Base-by-base conservation (phyloP, 805 yeast species). In the Starmerella tilneyi region DNA sequence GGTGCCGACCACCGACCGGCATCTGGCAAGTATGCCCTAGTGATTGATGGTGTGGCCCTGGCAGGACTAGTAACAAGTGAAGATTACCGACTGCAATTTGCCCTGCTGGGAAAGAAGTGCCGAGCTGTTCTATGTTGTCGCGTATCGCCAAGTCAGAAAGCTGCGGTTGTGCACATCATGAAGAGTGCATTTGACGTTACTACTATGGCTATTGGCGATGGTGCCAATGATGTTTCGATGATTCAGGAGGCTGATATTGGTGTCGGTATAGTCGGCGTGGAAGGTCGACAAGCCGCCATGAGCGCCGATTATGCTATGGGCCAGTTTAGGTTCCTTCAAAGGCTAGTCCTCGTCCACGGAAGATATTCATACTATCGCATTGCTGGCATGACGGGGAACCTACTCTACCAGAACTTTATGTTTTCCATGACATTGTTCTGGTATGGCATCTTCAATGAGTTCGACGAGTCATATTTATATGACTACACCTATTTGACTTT, bases 141-240 rank as follows among this genome's bases (percentile, higher is more conserved):
- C 51, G 92, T 82, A 17, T 80, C 88, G 3, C 92, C 94, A 7
- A 74, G 86, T 16, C 92, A 82, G 60, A 82, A 82, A 64, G 94
- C 92, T 3, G 73, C 73, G 13, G 81, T 83, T 21, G 89, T 81
- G 19, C 69, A 66, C 49, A 62, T 78, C 66, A 86, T 82, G 22
- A 79, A 79, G 58, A 66, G 70, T 24, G 70, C 71, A 8, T 69
- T 82, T 53, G 71, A 72, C 41, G 92, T 82, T 27, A 80, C 81
- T 77, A 81, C 92, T 0, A 68, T 82, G 46, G 84, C 89, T 0
- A 76, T 82, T 59, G 94, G 94, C 26, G 94, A 82, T 59, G 94
- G 94, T 51, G 84, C 92, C 21, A 82, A 82, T 58, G 94, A 82
- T 61, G 92, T 82, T 41, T 83, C 92, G 8, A 82, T 82, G 94